Conservation (phyloP, 2,329 filamentous ascomycete species). For the Xylariaceae sp. region DNA sequence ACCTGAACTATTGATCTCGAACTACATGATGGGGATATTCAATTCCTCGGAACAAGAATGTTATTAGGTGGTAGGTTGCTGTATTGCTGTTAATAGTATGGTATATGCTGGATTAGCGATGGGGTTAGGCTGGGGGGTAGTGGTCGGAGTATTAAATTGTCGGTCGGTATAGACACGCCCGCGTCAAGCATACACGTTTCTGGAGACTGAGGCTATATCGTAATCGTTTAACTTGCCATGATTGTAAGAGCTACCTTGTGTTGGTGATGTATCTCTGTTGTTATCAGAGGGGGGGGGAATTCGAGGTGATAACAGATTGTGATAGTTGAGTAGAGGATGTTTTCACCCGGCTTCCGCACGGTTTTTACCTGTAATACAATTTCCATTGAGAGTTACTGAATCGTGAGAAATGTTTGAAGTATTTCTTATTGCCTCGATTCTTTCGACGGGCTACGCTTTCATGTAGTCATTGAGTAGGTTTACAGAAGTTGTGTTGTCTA, state of each 20-base stretch:
- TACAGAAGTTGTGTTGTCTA: too few species aligned
- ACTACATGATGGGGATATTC: neutral
- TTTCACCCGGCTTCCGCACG: neutral
- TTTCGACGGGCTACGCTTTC: too few species aligned
- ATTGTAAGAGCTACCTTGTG: neutral
- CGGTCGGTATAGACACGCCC: constrained; percentile 9
- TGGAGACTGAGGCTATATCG: neutral
- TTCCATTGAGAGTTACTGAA: neutral
- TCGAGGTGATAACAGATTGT: neutral
- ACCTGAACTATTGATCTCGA: constrained; percentile 4
- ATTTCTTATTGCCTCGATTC: neutral
- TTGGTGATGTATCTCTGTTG: neutral
- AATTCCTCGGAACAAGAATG: constrained; percentile 1
- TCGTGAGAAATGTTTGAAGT: neutral
- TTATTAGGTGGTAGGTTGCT: neutral
- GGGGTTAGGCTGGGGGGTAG: constrained; percentile 3
- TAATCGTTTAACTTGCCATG: neutral
- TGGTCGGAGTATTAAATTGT: constrained; percentile 1
- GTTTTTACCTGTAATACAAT: neutral
- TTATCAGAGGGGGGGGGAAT: too few species aligned
- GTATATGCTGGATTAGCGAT: constrained; percentile 14
- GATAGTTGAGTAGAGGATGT: neutral
- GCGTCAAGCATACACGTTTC: constrained; percentile 6
- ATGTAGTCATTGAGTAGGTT: too few species aligned
- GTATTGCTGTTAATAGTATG: constrained; percentile 3